Evolutionary conservation across 805 yeast species (phyloP), one percentile per base, ranked within the genome.

Genomic region (Allodekkera sacchari): DNA sequence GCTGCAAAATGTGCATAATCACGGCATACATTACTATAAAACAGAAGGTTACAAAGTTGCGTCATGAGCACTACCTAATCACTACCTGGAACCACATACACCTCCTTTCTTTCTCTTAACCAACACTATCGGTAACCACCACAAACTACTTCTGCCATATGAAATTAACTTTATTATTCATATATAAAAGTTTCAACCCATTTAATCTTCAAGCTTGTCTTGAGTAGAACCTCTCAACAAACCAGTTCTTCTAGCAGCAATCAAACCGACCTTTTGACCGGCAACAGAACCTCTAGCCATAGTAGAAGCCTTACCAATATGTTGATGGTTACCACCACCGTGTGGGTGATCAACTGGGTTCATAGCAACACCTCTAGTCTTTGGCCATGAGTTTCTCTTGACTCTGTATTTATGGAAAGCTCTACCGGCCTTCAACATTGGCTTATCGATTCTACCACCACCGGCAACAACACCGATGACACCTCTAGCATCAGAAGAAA

Each of bases 271-370:
- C 94, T 89, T 89, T 78, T 89, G 98, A 84, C 98, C 98, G 61
- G 98, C 75, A 66, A 89, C 97, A 53, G 97, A 96, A 71, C 95
- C 95, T 83, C 97, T 85, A 56, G 95, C 81, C 61, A 89, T 89
- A 62, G 97, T 89, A 59, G 97, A 89, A 62, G 97, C 96, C 80
- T 89, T 89, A 87, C 97, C 97, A 75, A 88, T 89, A 71, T 89
- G 97, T 78, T 89, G 97, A 74, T 89, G 97, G 95, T 88, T 88
- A 89, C 98, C 98, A 89, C 98, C 97, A 84, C 98, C 98, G 71
- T 89, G 98, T 68, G 98, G 98, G 78, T 89, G 98, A 69, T 89
- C 98, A 68, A 89, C 98, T 70, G 97, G 97, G 77, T 89, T 89
- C 98, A 92, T 89, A 68, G 98, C 98, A 66, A 89, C 97, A 89